Conservation (phyloP, 2,329 filamentous ascomycete species). For the Colletotrichum costaricense region DNA sequence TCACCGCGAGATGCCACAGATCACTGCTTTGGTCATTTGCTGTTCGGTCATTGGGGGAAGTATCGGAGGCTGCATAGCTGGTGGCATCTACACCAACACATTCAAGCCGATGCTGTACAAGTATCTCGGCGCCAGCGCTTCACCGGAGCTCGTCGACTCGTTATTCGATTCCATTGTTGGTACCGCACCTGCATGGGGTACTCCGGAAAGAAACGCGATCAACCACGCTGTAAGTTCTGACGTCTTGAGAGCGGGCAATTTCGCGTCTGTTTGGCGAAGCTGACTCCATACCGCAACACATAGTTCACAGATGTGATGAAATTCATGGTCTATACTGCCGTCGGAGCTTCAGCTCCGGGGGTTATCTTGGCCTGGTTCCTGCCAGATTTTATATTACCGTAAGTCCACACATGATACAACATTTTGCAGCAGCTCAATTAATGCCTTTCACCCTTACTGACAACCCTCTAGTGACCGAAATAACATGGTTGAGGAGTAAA, state of each 20-base stretch:
- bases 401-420: background rate
- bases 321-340: constrained; percentile 16
- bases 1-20: constrained; percentile 46
- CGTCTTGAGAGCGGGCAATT: background rate
- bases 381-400: constrained; percentile 23
- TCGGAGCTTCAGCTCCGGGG: constrained; percentile 23
- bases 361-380: constrained; percentile 19
- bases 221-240: constrained; percentile 11
- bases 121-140: constrained; percentile 1
- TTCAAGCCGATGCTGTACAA: constrained; percentile 40
- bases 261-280: background rate
- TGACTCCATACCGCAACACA: background rate
- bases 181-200: constrained; percentile 20
- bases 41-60: constrained; percentile 45
- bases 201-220: constrained; percentile 18
- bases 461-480: constrained; percentile 2
- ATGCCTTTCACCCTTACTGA: background rate
- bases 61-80: constrained; percentile 44
- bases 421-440: background rate
- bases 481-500: constrained; percentile 9
- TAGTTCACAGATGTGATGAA: constrained; percentile 28
- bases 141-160: constrained; percentile 11
- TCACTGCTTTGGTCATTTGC: constrained; percentile 45
- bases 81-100: constrained; percentile 46
- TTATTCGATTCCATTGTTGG: constrained; percentile 23